phyloP scores from a whole-genome alignment of 768 basidiomycete genomes.

The Pleurotus sapidus region DNA sequence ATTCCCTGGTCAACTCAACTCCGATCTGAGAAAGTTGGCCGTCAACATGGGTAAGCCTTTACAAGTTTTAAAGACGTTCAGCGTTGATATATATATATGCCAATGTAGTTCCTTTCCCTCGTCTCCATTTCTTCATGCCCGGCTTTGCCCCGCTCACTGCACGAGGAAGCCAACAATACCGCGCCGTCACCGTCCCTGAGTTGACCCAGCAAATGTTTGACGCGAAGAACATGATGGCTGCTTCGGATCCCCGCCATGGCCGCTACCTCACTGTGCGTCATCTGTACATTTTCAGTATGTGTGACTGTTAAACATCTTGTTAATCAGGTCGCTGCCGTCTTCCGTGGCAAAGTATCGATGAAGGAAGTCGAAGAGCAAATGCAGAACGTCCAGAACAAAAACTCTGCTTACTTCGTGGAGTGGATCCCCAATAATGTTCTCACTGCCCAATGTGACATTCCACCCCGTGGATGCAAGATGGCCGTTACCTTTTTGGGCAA shows the following conservation, averaged over 20 bases:
- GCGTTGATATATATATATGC: background rate
- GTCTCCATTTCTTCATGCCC: conserved; percentile 99
- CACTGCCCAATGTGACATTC: conserved; percentile 97
- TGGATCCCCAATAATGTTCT: conserved; percentile 99
- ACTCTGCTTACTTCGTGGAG: conserved; percentile 97
- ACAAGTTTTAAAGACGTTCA: background rate
- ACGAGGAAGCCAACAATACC: conserved; percentile 91
- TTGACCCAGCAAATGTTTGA: conserved; percentile 99
- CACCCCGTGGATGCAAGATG: conserved; percentile 95
- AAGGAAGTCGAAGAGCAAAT: conserved; percentile 99
- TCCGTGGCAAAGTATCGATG: conserved; percentile 99
- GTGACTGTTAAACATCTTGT: background rate
- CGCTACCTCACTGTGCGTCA: conserved; percentile 87
- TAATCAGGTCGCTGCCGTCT: conserved; percentile 81
- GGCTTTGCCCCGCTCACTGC: conserved; percentile 95
- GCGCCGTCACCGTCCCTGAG: conserved; percentile 96
- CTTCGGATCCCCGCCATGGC: conserved; percentile 94
- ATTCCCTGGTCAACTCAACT: conserved; percentile 99
- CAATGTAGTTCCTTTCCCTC: conserved; percentile 86
- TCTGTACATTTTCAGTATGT: background rate
- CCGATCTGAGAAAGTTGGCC: conserved; percentile 95
- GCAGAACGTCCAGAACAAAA: conserved; percentile 97
- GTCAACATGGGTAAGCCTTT: conserved; percentile 92
- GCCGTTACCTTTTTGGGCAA: conserved; percentile 97
- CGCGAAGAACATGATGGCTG: conserved; percentile 99